Evolutionary conservation across 179 eudicot genomes (phyloP).

Genomic region (Nepenthes alata): DNA sequence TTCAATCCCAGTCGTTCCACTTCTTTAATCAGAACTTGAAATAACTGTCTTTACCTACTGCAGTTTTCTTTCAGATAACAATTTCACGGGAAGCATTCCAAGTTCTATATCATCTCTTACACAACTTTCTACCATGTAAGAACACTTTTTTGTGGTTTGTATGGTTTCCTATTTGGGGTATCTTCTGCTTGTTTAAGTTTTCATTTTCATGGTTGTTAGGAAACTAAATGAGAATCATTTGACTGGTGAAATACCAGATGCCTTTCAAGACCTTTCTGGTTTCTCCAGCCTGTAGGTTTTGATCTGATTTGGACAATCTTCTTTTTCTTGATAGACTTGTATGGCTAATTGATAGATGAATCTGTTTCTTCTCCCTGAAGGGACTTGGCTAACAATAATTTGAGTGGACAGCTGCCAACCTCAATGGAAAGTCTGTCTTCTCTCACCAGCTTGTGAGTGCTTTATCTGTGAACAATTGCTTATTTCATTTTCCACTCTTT

Average conservation of each 20-base stretch:
- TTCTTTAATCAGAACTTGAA: constrained; percentile 14
- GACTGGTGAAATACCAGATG: constrained; percentile 77
- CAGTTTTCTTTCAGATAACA: constrained; percentile 88
- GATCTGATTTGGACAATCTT: not conserved
- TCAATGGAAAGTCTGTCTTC: constrained; percentile 62
- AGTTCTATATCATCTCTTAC: constrained; percentile 56
- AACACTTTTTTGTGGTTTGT: constrained; percentile 1
- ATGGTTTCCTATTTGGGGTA: not conserved
- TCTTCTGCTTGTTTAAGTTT: not conserved
- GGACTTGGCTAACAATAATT: constrained; percentile 71
- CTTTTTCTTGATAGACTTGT: constrained; percentile 1
- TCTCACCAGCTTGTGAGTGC: constrained; percentile 68
- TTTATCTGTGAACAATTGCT: constrained; percentile 3
- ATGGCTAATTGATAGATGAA: not conserved
- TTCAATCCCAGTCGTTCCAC: not conserved
- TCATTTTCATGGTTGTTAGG: constrained; percentile 29
- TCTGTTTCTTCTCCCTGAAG: constrained; percentile 20
- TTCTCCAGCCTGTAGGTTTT: constrained; percentile 62
- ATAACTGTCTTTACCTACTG: constrained; percentile 39
- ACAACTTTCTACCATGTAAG: constrained; percentile 59
- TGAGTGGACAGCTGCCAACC: constrained; percentile 75
- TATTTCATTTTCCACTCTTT: not conserved
- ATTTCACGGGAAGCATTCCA: constrained; percentile 78
- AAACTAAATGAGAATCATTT: constrained; percentile 58
- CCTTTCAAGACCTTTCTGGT: constrained; percentile 46